Evolutionary conservation across 208 protist species (phyloP).

Genomic region (Lotmaria passim): DNA sequence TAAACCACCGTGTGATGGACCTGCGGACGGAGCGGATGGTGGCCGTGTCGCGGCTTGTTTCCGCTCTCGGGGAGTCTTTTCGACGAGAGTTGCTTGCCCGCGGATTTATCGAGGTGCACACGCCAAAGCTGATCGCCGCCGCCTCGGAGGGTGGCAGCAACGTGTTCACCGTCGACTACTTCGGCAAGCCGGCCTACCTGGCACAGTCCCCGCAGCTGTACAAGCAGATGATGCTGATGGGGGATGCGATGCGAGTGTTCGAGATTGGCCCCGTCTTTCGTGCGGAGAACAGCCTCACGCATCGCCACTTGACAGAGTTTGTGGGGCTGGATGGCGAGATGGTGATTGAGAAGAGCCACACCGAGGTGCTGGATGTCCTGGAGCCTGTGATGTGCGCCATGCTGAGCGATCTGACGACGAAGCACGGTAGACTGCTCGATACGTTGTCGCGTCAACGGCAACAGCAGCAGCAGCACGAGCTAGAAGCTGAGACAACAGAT

Average conservation of each 20-base stretch:
- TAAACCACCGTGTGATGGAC: constrained; percentile 97
- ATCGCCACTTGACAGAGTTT: constrained; percentile 99
- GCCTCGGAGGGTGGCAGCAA: constrained; percentile 93
- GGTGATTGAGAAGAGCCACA: constrained; percentile 96
- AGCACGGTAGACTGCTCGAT: constrained; percentile 17
- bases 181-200: constrained; percentile 87
- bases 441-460: constrained; percentile 13
- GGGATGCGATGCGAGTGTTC: constrained; percentile 94
- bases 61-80: constrained; percentile 86
- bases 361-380: constrained; percentile 97
- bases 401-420: constrained; percentile 82
- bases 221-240: constrained; percentile 98
- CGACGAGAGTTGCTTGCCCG: constrained; percentile 78
- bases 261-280: constrained; percentile 98
- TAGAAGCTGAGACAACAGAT: background rate
- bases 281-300: constrained; percentile 98
- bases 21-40: constrained; percentile 95
- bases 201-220: constrained; percentile 99
- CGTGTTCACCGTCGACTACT: constrained; percentile 85
- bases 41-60: constrained; percentile 93
- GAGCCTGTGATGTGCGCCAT: constrained; percentile 94
- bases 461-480: background rate
- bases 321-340: constrained; percentile 99
- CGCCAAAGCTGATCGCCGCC: constrained; percentile 97
- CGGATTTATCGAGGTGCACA: constrained; percentile 98